phyloP scores from a whole-genome alignment of 1,284 basidiomycete genomes.

The Ustilago trichophora region DNA sequence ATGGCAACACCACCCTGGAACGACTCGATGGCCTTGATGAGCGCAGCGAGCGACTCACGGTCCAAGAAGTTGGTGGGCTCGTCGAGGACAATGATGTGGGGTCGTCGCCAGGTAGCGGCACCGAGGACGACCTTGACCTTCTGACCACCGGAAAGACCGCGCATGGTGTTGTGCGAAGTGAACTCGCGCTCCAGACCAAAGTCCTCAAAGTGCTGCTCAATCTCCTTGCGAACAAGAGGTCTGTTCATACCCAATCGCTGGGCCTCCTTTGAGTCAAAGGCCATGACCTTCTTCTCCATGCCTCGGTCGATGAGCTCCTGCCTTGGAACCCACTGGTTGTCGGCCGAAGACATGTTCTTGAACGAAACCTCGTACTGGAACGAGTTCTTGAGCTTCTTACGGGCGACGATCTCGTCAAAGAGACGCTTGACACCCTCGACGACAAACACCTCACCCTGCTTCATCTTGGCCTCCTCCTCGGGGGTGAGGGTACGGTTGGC shows the following conservation, averaged over 20 bases:
- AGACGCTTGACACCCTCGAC: conserved; percentile 66
- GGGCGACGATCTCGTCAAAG: conserved; percentile 64
- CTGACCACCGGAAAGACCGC: conserved; percentile 66
- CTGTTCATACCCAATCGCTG: conserved; percentile 65
- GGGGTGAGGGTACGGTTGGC: conserved; percentile 53
- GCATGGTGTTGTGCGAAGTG: conserved; percentile 67
- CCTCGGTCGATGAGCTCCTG: conserved; percentile 64
- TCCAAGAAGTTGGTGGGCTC: conserved; percentile 67
- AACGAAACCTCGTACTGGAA: conserved; percentile 67
- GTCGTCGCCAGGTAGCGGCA: conserved; percentile 66
- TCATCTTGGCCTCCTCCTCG: conserved; percentile 61
- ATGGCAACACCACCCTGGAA: conserved; percentile 66
- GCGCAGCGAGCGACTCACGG: conserved; percentile 66
- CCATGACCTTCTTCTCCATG: conserved; percentile 64
- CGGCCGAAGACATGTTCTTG: conserved; percentile 66
- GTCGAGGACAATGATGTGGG: conserved; percentile 66
- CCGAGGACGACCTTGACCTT: conserved; percentile 67
- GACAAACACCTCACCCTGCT: conserved; percentile 65
- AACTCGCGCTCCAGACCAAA: conserved; percentile 67
- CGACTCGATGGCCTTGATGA: conserved; percentile 65
- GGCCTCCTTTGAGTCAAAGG: conserved; percentile 63
- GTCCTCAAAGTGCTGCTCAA: conserved; percentile 67
- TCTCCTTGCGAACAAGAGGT: conserved; percentile 65
- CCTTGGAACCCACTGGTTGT: conserved; percentile 64
- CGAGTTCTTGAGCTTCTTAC: conserved; percentile 67